Percentiles rank a stretch among this genome's conserved stretches.
Evolutionary conservation across 2,329 filamentous ascomycete species (phyloP).

Genomic region (Penicillium brasilianum): DNA sequence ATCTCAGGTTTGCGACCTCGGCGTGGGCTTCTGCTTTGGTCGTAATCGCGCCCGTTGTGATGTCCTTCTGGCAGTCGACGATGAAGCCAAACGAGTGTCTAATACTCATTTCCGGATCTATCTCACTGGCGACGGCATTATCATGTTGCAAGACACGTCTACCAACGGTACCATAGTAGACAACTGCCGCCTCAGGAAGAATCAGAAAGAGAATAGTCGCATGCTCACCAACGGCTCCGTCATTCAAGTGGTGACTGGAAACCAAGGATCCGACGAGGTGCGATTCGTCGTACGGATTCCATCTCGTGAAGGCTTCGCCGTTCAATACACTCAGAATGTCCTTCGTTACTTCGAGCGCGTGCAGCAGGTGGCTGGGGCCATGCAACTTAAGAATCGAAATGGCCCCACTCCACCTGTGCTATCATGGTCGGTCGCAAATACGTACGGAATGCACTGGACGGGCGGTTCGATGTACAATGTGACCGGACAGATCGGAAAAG

Average conservation of each 20-base stretch:
- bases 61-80: conserved; percentile 69
- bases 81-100: conserved; percentile 76
- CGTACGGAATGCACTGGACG: conserved; percentile 74
- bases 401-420: conserved; percentile 33
- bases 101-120: conserved; percentile 97
- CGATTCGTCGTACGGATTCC: conserved; percentile 87
- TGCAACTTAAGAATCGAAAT: conserved; percentile 32
- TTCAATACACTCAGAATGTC: conserved; percentile 72
- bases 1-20: conserved; percentile 69
- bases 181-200: conserved; percentile 66
- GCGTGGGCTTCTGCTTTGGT: conserved; percentile 82
- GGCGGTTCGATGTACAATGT: conserved; percentile 86
- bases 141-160: conserved; percentile 92
- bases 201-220: conserved; percentile 55
- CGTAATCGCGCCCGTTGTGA: conserved; percentile 76
- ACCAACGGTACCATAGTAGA: conserved; percentile 97
- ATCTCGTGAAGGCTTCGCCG: conserved; percentile 70
- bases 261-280: conserved; percentile 63
- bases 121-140: conserved; percentile 79
- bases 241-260: conserved; percentile 68
- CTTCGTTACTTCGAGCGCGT: conserved; percentile 64
- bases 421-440: conserved; percentile 45
- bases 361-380: conserved; percentile 32
- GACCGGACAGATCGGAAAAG: conserved; percentile 80
- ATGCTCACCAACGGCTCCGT: conserved; percentile 75